Base-by-base conservation (phyloP, 331 rosid species). In the Saraca asoca region DNA sequence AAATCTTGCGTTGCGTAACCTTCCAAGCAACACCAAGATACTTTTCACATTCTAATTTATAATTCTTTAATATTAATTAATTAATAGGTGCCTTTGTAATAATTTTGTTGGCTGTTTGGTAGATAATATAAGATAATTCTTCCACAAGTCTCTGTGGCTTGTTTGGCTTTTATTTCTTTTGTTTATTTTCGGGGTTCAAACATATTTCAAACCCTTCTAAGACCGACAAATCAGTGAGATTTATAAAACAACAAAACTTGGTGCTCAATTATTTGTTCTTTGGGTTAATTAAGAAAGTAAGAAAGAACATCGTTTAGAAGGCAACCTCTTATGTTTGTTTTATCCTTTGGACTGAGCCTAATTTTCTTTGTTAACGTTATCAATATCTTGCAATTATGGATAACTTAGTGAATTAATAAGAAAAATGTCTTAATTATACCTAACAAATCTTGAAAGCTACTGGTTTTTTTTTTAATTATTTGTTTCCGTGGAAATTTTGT, bases 11-110 rank as follows among this genome's bases (percentile, higher is more conserved):
- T 38, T 5, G 10, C 42, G 10, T 38, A 5, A 0, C 1, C 42
- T 6, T 38, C 4, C 10, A 5, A 6, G 42, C 42, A 38, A 5
- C 42, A n/a, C 34, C 5, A n/a, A 16, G 68, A 80, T 83, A 72
- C 83, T 73, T 72, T 87, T 85, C 95, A 75, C 88, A 83, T 72
- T 76, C 9, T 39, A 39, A 39, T 24, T 24, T 24, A 39, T 39
- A 39, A 39, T 4, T 39, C 43, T 10, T 7, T 2, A 39, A 39
- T 39, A 7, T 39, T 39, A 6, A 39, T 39, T 39, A 8, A 39
- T 39, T 8, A 39, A 39, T 39, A 7, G 43, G 8, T 39, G 11
- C 7, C 2, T 39, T 39, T 1, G 10, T 8, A 39, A 39, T 39
- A 39, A 39, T 39, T 7, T 2, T 6, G 7, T 39, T 39, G 43